Evolutionary conservation across 2,329 filamentous ascomycete genomes (phyloP), one percentile per base, ranked within the genome.

Genomic region (Lasiodiplodia citricola): DNA sequence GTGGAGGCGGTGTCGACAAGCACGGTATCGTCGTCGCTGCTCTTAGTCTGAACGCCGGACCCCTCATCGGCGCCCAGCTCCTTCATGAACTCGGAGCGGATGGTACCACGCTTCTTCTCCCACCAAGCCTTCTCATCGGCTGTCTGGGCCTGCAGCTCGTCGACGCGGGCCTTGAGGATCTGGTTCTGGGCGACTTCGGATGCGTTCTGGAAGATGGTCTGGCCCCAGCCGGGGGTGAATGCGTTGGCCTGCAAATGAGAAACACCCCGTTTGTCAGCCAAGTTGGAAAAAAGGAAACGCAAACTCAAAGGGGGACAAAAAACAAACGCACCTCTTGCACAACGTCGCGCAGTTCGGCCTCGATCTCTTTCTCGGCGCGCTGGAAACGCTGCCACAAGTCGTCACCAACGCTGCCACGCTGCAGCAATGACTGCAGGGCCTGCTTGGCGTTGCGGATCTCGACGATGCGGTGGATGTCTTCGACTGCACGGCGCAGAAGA

Each of bases 291-390:
- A 4, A n/a, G 18, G 13, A 37, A 11, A 37, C 11, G 2, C 3
- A 10, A 18, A 14, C 35, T 14, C 11, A 38, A 8, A 2, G 23
- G 31, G 28, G 35, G 5, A 23, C 6, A 16, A 13, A 35, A 31
- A 11, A 11, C 21, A 25, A 47, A 74, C 86, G 71, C 80, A 96
- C 94, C 90, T 98, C 95, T 74, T 90, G 88, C 41, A 98, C 94
- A 28, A 98, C 95, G 81, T 99, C 96, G 75, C 93, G 89, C 70
- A 99, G 86, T 82, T 99, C 96, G 73, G 94, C 93, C 83, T 99
- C 94, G 85, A 98, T 96, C 82, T 99, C 96, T 84, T 96, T 94
- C 87, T 99, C 96, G 0, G 95, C 96, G 63, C 93, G 88, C 81
- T 90, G 82, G 80, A 98, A 97, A 50, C 95, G 87, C 84, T 97